These are phyloP conservation scores for Chlamydomonas urium DNA, from an alignment of 139 green algal genomes.

Conservation along the genomic window DNA sequence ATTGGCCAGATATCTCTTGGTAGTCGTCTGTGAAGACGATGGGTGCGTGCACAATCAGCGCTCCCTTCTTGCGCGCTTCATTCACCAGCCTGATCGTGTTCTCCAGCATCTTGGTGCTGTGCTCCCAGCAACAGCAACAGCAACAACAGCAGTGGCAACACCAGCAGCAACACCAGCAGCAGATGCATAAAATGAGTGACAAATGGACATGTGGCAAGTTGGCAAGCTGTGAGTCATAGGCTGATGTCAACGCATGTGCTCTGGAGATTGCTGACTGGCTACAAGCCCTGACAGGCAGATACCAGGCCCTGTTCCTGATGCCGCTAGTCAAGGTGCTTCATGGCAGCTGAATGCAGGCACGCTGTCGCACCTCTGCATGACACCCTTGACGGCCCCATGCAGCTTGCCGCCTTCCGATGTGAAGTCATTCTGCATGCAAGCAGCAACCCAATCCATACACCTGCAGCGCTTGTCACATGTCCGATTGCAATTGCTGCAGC, in stretches of 20 bases:
- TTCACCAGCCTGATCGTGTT: constrained; percentile 28
- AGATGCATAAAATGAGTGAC: not conserved
- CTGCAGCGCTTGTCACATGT: not conserved
- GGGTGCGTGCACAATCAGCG: constrained; percentile 28
- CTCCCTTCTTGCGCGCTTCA: constrained; percentile 35
- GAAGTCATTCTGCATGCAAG: constrained; percentile 37
- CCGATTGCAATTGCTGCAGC: not conserved
- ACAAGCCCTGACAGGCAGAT: not conserved
- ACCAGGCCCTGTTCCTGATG: not conserved
- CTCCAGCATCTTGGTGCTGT: constrained; percentile 36
- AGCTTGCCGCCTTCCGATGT: constrained; percentile 38
- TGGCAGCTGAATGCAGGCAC: not conserved
- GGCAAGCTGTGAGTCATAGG: not conserved
- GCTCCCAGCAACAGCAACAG: no score
- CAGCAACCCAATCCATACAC: not conserved
- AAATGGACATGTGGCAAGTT: not conserved
- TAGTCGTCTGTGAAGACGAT: constrained; percentile 48
- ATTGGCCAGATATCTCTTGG: constrained; percentile 30
- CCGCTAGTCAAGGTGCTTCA: not conserved
- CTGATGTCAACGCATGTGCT: not conserved
- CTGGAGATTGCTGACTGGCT: not conserved
- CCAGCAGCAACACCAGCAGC: no score
- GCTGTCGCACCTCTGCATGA: constrained; percentile 35
- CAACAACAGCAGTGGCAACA: no score
- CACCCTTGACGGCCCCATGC: constrained; percentile 41